phyloP scores from a whole-genome alignment of 495 filamentous ascomycete species.

The Astrocystis sublimbata region DNA sequence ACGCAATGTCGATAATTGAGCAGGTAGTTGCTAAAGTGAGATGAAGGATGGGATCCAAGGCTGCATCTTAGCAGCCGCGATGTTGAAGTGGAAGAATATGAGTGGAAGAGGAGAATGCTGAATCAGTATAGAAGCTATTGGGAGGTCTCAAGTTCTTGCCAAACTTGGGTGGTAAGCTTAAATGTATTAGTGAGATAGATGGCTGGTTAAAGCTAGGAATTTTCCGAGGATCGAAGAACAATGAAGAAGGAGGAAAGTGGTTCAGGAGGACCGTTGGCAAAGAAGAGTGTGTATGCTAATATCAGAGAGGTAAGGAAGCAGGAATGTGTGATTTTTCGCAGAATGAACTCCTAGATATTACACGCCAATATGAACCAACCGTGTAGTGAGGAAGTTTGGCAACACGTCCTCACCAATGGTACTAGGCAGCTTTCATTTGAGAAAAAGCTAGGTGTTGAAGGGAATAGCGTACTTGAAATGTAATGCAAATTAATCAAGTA shows the following conservation, averaged over 20 bases:
- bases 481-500: too few species aligned
- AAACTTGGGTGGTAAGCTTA: neutral
- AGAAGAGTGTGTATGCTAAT: neutral
- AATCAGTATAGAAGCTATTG: neutral
- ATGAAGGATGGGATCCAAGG: neutral
- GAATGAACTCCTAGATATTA: too few species aligned
- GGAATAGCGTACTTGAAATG: too few species aligned
- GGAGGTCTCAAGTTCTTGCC: neutral
- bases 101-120: neutral
- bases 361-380: too few species aligned
- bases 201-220: neutral
- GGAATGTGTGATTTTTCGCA: too few species aligned
- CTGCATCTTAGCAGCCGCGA: neutral
- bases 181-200: neutral
- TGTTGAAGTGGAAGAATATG: neutral
- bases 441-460: too few species aligned
- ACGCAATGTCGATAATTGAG: neutral
- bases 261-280: neutral
- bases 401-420: too few species aligned
- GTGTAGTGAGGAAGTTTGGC: too few species aligned
- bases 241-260: neutral
- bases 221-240: too few species aligned
- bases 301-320: too few species aligned
- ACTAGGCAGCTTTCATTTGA: too few species aligned
- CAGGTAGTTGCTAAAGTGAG: neutral